Conservation (phyloP, 139 green algal species). For the Raphidocelis subcapitata region DNA sequence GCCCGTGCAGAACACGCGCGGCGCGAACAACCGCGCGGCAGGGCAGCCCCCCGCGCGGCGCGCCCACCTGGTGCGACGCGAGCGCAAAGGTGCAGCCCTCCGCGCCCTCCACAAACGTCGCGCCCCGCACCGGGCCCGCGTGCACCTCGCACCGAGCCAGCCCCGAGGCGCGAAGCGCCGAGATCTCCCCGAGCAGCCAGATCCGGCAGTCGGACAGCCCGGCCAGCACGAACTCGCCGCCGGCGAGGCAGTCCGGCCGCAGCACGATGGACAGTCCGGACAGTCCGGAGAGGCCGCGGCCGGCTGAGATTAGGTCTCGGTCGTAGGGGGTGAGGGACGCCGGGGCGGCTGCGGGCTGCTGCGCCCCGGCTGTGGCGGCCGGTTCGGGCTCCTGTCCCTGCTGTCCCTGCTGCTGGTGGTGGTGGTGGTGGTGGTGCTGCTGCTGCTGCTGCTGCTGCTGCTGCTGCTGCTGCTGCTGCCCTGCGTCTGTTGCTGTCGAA, state of each 20-base stretch:
- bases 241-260: slow-evolving; percentile 13
- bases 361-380: not conserved
- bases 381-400: slow-evolving; percentile 4
- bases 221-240: slow-evolving; percentile 29
- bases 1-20: not conserved
- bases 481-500: not conserved
- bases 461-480: not conserved
- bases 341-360: not conserved
- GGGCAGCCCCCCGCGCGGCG: not conserved
- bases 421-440: not conserved
- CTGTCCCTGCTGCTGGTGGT: slow-evolving; percentile 4
- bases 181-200: slow-evolving; percentile 55
- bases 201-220: slow-evolving; percentile 53
- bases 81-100: slow-evolving; percentile 45
- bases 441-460: not conserved
- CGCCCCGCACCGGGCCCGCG: slow-evolving; percentile 61
- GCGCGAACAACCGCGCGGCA: not conserved
- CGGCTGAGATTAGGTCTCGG: slow-evolving; percentile 25
- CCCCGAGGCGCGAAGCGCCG: slow-evolving; percentile 49
- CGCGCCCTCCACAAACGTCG: slow-evolving; percentile 51
- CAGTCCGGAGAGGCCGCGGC: slow-evolving; percentile 34
- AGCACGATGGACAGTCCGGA: not conserved
- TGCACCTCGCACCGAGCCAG: slow-evolving; percentile 48
- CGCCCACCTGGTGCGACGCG: slow-evolving; percentile 47
- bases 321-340: slow-evolving; percentile 24